Conservation (phyloP, 805 yeast species). For the Candida loeiensis region DNA sequence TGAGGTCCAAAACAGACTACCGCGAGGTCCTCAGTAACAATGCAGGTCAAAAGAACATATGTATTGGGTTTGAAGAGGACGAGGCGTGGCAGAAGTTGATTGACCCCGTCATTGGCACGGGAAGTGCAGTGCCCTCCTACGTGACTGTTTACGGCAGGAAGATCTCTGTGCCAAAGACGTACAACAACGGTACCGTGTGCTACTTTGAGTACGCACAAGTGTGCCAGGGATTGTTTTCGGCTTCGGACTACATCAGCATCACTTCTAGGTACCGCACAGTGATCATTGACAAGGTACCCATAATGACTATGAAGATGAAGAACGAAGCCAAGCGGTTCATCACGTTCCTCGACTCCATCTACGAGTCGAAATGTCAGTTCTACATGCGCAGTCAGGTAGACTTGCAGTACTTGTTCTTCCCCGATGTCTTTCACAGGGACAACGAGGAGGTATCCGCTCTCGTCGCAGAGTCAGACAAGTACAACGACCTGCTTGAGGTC, state of each 20-base stretch:
- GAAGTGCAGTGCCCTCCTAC: slow-evolving; percentile 16
- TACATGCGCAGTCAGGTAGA: slow-evolving; percentile 47
- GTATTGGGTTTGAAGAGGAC: slow-evolving; percentile 20
- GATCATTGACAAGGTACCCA: slow-evolving; percentile 59
- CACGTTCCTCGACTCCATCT: slow-evolving; percentile 63
- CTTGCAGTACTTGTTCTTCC: slow-evolving; percentile 59
- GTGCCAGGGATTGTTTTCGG: slow-evolving; percentile 55
- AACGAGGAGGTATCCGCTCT: slow-evolving; percentile 10
- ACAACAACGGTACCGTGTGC: slow-evolving; percentile 36
- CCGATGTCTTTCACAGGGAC: slow-evolving; percentile 33
- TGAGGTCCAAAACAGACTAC: slow-evolving; percentile 59
- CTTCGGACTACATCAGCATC: slow-evolving; percentile 67
- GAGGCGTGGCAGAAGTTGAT: slow-evolving; percentile 37
- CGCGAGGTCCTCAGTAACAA: slow-evolving; percentile 11
- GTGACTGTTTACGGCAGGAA: slow-evolving; percentile 56
- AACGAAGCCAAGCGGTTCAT: slow-evolving; percentile 69
- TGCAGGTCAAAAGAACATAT: background rate
- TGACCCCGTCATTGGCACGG: slow-evolving; percentile 15
- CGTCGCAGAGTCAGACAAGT: slow-evolving; percentile 13
- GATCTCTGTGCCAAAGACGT: slow-evolving; percentile 44
- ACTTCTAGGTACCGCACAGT: slow-evolving; percentile 58
- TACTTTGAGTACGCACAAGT: slow-evolving; percentile 50
- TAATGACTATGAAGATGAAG: slow-evolving; percentile 51
- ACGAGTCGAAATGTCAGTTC: slow-evolving; percentile 64
- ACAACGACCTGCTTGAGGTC: slow-evolving; percentile 36